Conservation (phyloP, 768 basidiomycete species). For the Strobilomyces confusus region DNA sequence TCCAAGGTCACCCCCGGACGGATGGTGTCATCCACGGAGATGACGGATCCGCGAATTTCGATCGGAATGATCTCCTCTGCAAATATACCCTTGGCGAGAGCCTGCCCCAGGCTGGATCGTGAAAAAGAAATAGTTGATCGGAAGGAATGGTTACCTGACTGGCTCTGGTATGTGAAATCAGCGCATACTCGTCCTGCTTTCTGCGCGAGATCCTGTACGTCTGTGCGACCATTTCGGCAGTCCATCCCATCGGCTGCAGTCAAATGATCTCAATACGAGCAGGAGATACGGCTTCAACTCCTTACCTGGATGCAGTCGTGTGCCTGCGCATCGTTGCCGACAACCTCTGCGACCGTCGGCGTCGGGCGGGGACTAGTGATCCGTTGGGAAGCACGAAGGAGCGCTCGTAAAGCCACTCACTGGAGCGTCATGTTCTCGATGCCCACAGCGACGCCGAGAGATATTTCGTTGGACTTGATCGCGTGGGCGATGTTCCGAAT, state of each 20-base stretch:
- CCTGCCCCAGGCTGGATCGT: conserved; percentile 35
- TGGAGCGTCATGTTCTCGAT: conserved; percentile 82
- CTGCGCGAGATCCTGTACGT: conserved; percentile 72
- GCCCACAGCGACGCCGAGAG: conserved; percentile 81
- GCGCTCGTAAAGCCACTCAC: conserved; percentile 35
- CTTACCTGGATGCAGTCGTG: conserved; percentile 68
- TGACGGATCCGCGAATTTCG: conserved; percentile 59
- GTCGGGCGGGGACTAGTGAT: conserved; percentile 63
- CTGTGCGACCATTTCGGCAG: conserved; percentile 86
- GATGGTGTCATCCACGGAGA: conserved; percentile 84
- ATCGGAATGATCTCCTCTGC: conserved; percentile 88
- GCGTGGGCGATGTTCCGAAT: conserved; percentile 86
- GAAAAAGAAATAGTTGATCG: neutral
- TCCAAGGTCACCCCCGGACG: conserved; percentile 79
- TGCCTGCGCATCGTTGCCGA: conserved; percentile 59
- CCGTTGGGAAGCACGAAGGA: neutral
- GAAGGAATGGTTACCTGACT: conserved; percentile 41
- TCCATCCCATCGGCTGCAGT: conserved; percentile 89
- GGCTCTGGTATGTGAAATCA: conserved; percentile 83
- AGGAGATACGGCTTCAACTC: neutral
- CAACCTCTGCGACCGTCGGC: conserved; percentile 56
- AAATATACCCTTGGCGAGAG: conserved; percentile 69
- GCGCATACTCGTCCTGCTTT: conserved; percentile 87
- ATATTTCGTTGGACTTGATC: conserved; percentile 78
- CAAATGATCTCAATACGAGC: neutral